Base-by-base conservation (phyloP, 257 asterid genomes). In the Petrea volubilis region DNA sequence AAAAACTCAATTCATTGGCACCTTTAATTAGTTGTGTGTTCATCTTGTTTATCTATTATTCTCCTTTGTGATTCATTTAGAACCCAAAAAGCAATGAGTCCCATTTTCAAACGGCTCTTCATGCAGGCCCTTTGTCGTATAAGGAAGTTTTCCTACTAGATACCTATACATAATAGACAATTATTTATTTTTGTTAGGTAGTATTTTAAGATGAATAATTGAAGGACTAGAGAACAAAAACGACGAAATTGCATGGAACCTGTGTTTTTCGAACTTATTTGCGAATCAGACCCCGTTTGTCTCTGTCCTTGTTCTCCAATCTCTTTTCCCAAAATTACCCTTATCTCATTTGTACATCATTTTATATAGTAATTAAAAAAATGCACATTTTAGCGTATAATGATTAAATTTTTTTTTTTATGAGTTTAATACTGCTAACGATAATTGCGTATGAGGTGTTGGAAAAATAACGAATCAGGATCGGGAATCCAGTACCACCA, bases 161-260 rank as follows among this genome's bases (percentile, higher is more conserved):
- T 57, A 21, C 3, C 0, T 36, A 36, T 31, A 33, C 49, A 27
- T 24, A 24, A 12, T 4, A 10, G 47, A 53, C 58, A 47, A 46
- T 72, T 34, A 40, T 52, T 63, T 9, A 3, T 2, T 77, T 47
- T 2, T 10, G 34, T 34, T 50, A 28, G 55, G 55, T 3, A 27
- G 6, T 60, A 71, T 61, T 31, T 17, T 15, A 1, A 68, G 4
- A 7, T 36, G 25, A 56, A 58, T 68, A 46, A 79, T 87, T 76
- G 84, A 65, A 41, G 34, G 59, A 74, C 79, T 77, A 85, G 77
- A 79, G 40, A 79, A 90, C 95, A 90, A 88, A 88, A 87, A 20
- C 18, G 58, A 78, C 59, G 97, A 90, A 90, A 69, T 58, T 88
- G 87, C 97, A 78, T 64, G 73, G 97, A 88, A 90, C 47, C 88